phyloP scores from a whole-genome alignment of 139 green algal genomes.

The Pseudopediastrum boryanum region DNA sequence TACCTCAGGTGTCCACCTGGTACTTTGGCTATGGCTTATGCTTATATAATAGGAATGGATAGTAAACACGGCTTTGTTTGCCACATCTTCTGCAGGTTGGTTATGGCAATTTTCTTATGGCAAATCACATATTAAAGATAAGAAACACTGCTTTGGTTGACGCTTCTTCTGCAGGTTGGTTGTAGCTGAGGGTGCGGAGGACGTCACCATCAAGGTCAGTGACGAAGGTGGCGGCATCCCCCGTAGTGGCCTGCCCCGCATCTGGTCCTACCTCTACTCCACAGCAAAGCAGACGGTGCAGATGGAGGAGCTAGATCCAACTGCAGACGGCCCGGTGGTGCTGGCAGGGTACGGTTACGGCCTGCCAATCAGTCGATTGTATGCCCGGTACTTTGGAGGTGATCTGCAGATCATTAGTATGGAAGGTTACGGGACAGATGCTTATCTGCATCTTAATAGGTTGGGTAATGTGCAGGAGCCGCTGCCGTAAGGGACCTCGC shows the following conservation, averaged over 20 bases:
- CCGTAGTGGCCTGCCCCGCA: slow-evolving; percentile 85
- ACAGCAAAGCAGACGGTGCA: slow-evolving; percentile 83
- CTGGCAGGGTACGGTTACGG: slow-evolving; percentile 97
- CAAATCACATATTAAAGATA: too few relatives aligned
- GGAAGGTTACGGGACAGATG: slow-evolving; percentile 98
- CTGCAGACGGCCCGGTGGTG: slow-evolving; percentile 61
- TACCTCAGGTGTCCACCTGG: too few relatives aligned
- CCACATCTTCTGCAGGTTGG: too few relatives aligned
- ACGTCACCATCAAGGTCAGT: slow-evolving; percentile 97
- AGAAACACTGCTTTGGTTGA: too few relatives aligned
- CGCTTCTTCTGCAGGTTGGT: too few relatives aligned
- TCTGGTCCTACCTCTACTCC: slow-evolving; percentile 99
- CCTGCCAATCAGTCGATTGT: slow-evolving; percentile 88
- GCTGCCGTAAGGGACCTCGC: slow-evolving; percentile 72
- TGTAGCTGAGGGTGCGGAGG: slow-evolving; percentile 94
- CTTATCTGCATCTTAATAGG: slow-evolving; percentile 97
- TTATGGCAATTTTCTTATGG: too few relatives aligned
- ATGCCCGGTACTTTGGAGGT: slow-evolving; percentile 96
- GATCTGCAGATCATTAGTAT: slow-evolving; percentile 98
- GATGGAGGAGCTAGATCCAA: slow-evolving; percentile 52
- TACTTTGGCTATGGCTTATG: too few relatives aligned
- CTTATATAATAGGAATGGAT: too few relatives aligned
- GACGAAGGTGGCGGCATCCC: slow-evolving; percentile 98
- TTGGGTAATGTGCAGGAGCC: slow-evolving; percentile 95
- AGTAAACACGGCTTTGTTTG: too few relatives aligned